Base-by-base conservation (phyloP, 495 filamentous ascomycete species). In the Penicillium salamii region DNA sequence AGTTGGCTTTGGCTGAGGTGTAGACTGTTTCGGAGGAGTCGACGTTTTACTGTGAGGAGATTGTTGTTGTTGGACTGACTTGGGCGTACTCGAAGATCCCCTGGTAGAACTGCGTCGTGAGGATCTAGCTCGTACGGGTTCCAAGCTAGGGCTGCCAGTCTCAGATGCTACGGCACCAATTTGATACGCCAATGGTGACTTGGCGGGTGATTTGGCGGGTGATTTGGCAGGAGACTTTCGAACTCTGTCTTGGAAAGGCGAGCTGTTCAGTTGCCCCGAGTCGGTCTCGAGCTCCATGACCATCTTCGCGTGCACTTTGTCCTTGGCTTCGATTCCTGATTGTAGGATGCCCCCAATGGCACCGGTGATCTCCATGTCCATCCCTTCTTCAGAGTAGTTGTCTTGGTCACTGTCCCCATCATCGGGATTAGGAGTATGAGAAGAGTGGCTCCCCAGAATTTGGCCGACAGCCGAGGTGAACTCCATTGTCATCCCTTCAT, bases 401-500 rank as follows among this genome's bases (percentile, higher is more conserved):
- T 66, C 70, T 11, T 70, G 70, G n/a, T 75, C 69, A 19, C 57
- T 42, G 18, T 60, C 52, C 38, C 56, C 63, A 11, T 42, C 53
- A 28, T 61, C 59, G 4, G 53, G 38, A 17, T 73, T 69, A 1
- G 61, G 60, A 28, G 55, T 56, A 9, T 48, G 35, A 19, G 50
- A 44, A 18, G 61, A 19, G n/a, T 67, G 59, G 24, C 66, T 74
- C 9, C 67, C 69, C 26, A 87, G 55, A 23, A 91, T 72, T 41
- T 81, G 82, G 7, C 88, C 88, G 47, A 91, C 69, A 0, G 82
- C 85, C 31, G 82, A 80, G 0, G 88, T 95, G 42, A 92, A 78
- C 50, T 91, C 89, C 87, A 91, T 91, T 2, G 86, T 87, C 75
- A 92, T 79, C 42, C 86, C 87, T 61, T 85, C 83, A 34, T 81